A percentile compares a stretch with the other conserved stretches of the same genome.
Evolutionary conservation across 352 stramenopile species (phyloP).

Genomic region (Pythium biforme): DNA sequence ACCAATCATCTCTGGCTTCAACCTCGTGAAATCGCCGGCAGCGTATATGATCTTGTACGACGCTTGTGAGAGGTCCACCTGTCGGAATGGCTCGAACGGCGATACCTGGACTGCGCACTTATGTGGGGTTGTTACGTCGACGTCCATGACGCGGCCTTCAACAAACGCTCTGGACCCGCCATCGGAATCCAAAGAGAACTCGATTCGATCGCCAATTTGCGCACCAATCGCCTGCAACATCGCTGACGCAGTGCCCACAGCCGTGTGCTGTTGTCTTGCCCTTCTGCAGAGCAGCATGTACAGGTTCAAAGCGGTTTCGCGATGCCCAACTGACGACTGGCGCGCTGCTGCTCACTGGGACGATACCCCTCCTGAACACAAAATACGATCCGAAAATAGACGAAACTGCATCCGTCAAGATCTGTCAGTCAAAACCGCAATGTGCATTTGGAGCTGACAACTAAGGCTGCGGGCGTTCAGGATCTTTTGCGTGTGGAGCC

Average conservation of each 20-base stretch:
- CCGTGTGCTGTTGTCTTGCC: not conserved
- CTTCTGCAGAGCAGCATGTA: too few species aligned
- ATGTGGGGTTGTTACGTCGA: conserved; percentile 18
- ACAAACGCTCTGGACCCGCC: conserved; percentile 7
- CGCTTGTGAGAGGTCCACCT: conserved; percentile 29
- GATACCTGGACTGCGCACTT: conserved; percentile 43
- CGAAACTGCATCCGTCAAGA: not conserved
- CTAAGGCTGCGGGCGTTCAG: not conserved
- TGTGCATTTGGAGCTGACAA: not conserved
- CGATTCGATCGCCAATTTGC: conserved; percentile 44
- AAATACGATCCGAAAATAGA: not conserved
- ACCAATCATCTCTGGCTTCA: conserved; percentile 38
- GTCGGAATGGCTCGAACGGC: conserved; percentile 39
- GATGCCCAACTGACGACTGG: not conserved
- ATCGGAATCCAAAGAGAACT: conserved; percentile 30
- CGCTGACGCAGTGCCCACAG: not conserved
- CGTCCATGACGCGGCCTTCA: conserved; percentile 36
- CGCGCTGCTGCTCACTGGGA: not conserved
- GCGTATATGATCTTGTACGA: conserved; percentile 52
- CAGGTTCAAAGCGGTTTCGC: not conserved
- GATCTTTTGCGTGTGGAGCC: conserved; percentile 27
- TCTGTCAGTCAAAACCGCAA: not conserved
- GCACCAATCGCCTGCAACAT: not conserved
- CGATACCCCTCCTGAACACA: not conserved
- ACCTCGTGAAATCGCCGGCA: conserved; percentile 32